phyloP scores from a whole-genome alignment of 495 filamentous ascomycete species.

The Corynascus novoguineensis region DNA sequence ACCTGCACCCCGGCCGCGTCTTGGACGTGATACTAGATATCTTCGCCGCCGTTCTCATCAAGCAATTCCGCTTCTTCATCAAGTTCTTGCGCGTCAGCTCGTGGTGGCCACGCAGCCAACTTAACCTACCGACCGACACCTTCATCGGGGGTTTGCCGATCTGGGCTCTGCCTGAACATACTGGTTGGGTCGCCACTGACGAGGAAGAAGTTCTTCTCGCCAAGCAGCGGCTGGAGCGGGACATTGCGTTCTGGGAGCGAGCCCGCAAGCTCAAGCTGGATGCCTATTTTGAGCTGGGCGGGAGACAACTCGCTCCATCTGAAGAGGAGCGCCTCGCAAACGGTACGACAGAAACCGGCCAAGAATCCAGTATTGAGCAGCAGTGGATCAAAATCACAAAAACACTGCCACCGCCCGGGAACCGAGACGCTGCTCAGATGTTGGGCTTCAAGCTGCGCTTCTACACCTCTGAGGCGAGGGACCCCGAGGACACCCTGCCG shows the following conservation, averaged over 20 bases:
- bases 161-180: slow-evolving; percentile 74
- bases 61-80: slow-evolving; percentile 77
- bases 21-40: slow-evolving; percentile 70
- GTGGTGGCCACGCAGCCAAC: slow-evolving; percentile 81
- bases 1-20: slow-evolving; percentile 71
- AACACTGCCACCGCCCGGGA: slow-evolving; percentile 77
- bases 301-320: slow-evolving; percentile 47
- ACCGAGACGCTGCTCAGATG: slow-evolving; percentile 84
- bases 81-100: slow-evolving; percentile 85
- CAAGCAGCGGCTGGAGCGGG: slow-evolving; percentile 54
- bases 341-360: slow-evolving; percentile 34
- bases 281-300: slow-evolving; percentile 85
- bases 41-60: slow-evolving; percentile 41
- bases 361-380: slow-evolving; percentile 48
- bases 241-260: slow-evolving; percentile 73
- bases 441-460: slow-evolving; percentile 97
- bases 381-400: slow-evolving; percentile 74
- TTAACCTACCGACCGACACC: slow-evolving; percentile 28
- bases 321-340: slow-evolving; percentile 45
- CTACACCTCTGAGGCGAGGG: slow-evolving; percentile 70
- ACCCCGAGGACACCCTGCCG: slow-evolving; percentile 62
- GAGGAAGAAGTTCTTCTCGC: slow-evolving; percentile 56
- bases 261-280: slow-evolving; percentile 68
- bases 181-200: slow-evolving; percentile 50
- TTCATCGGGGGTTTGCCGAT: slow-evolving; percentile 58